phyloP scores from a whole-genome alignment of 2,329 filamentous ascomycete genomes.

The Hypoxylon sp. region DNA sequence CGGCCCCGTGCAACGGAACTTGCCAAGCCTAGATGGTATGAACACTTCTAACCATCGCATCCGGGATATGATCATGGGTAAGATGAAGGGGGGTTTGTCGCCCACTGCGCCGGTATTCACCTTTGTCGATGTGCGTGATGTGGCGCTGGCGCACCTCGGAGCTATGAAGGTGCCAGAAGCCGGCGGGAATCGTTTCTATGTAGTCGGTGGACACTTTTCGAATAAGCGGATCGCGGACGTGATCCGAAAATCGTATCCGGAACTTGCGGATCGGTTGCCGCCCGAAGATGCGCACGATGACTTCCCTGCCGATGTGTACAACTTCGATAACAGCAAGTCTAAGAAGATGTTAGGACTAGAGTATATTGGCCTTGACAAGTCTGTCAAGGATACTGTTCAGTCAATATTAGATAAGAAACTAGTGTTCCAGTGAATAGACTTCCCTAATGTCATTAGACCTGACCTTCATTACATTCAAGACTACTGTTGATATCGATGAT shows the following conservation, averaged over 20 bases:
- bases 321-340: slow-evolving; percentile 68
- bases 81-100: slow-evolving; percentile 68
- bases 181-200: slow-evolving; percentile 73
- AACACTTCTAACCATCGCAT: slow-evolving; percentile 82
- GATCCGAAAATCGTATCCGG: slow-evolving; percentile 67
- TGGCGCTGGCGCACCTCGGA: slow-evolving; percentile 73
- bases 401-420: slow-evolving; percentile 52
- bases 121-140: slow-evolving; percentile 72
- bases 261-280: slow-evolving; percentile 64
- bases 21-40: slow-evolving; percentile 72
- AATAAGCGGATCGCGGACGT: slow-evolving; percentile 71
- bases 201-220: slow-evolving; percentile 71
- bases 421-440: not conserved
- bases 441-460: too few relatives aligned
- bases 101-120: slow-evolving; percentile 69
- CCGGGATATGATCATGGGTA: slow-evolving; percentile 72
- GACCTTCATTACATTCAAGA: too few relatives aligned
- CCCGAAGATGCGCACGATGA: slow-evolving; percentile 56
- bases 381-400: slow-evolving; percentile 70
- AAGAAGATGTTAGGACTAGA: slow-evolving; percentile 70
- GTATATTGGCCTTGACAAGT: slow-evolving; percentile 70
- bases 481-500: not conserved
- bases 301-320: slow-evolving; percentile 63
- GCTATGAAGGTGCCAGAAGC: slow-evolving; percentile 69
- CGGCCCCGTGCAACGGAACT: slow-evolving; percentile 73